Conservation (phyloP, 768 basidiomycete species). For the Roridomyces roridus region DNA sequence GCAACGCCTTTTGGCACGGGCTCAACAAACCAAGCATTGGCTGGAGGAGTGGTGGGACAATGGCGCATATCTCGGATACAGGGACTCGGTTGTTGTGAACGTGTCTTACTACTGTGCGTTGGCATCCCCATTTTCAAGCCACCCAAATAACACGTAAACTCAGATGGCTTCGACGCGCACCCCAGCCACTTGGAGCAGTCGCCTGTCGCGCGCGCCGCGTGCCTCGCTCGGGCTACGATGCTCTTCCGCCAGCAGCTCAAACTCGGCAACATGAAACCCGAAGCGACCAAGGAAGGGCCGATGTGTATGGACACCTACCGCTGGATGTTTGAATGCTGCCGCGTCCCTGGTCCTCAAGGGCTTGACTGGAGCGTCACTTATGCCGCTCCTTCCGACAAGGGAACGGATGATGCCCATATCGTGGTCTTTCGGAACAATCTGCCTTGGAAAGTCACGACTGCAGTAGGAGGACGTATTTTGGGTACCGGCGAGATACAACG, state of each 20-base stretch:
- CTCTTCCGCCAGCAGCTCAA: constrained; percentile 75
- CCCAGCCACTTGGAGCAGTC: constrained; percentile 65
- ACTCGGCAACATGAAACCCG: constrained; percentile 68
- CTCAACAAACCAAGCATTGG: constrained; percentile 74
- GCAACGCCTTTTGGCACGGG: constrained; percentile 59
- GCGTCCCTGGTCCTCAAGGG: constrained; percentile 75
- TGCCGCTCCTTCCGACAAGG: constrained; percentile 59
- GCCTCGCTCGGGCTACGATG: constrained; percentile 72
- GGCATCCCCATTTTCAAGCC: not conserved
- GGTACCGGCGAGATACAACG: constrained; percentile 69
- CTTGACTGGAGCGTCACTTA: constrained; percentile 81
- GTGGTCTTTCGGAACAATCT: constrained; percentile 86
- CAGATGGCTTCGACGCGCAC: constrained; percentile 80
- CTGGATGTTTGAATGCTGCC: constrained; percentile 94
- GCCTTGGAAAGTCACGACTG: constrained; percentile 79
- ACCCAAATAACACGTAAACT: not conserved
- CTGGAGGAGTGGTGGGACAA: constrained; percentile 97
- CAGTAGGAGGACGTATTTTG: constrained; percentile 59
- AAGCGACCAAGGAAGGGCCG: constrained; percentile 69
- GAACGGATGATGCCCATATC: constrained; percentile 73
- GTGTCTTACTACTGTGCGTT: constrained; percentile 91
- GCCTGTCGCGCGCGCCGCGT: constrained; percentile 71
- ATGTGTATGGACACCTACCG: constrained; percentile 90
- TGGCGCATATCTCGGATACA: constrained; percentile 78
- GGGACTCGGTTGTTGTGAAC: constrained; percentile 89